phyloP scores from a whole-genome alignment of 768 basidiomycete genomes.

The Lactarius hatsudake region DNA sequence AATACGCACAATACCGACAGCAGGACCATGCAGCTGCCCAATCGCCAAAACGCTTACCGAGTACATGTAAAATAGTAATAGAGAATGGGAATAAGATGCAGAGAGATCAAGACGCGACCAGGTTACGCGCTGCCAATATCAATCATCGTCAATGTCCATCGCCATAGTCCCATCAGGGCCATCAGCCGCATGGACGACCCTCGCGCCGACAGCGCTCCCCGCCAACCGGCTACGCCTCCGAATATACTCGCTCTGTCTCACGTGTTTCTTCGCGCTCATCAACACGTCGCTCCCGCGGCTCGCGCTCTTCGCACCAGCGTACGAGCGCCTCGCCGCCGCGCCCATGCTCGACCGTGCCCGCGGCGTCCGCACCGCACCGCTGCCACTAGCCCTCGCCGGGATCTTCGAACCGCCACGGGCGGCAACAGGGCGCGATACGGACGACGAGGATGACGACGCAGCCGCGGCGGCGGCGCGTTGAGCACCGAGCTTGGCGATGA shows the following conservation, averaged over 20 bases:
- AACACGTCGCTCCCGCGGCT: constrained; percentile 38
- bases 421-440: constrained; percentile 17
- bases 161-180: constrained; percentile 17
- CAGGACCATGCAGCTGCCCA: background rate
- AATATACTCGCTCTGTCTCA: constrained; percentile 73
- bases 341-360: constrained; percentile 50
- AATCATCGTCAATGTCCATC: constrained; percentile 27
- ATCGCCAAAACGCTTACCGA: constrained; percentile 2
- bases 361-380: constrained; percentile 21
- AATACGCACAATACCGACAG: constrained; percentile 5
- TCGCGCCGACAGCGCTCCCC: constrained; percentile 13
- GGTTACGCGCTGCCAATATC: background rate
- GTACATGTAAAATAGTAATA: constrained; percentile 16
- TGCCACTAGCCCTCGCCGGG: constrained; percentile 11
- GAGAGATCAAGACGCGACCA: background rate
- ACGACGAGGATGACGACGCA: constrained; percentile 2
- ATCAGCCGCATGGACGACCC: background rate
- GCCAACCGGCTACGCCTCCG: constrained; percentile 49
- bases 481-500: constrained; percentile 72
- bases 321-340: constrained; percentile 34
- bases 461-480: constrained; percentile 53
- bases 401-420: constrained; percentile 14
- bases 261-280: constrained; percentile 69
- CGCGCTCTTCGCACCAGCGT: constrained; percentile 34
- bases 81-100: background rate